Evolutionary conservation across 345 rosid species (phyloP).

Genomic region (Garcia nutans): DNA sequence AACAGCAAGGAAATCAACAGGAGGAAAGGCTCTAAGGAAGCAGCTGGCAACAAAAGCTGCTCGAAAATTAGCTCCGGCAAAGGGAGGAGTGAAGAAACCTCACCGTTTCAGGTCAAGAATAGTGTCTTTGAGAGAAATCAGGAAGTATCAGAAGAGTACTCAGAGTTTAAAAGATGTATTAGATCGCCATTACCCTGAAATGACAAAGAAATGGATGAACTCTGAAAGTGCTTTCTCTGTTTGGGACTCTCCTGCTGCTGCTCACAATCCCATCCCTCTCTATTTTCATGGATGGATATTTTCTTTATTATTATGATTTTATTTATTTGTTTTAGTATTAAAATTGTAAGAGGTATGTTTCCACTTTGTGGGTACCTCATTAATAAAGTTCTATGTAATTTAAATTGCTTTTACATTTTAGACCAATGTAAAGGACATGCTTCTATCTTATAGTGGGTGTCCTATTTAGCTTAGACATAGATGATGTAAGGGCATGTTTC

Average conservation of each 20-base stretch:
- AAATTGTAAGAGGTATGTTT: too few species aligned
- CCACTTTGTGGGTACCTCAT: too few species aligned
- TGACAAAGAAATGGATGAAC: constrained; percentile 53
- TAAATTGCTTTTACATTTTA: too few species aligned
- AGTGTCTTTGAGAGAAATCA: constrained; percentile 23
- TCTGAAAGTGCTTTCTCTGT: constrained; percentile 59
- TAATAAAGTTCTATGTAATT: too few species aligned
- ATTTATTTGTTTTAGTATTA: too few species aligned
- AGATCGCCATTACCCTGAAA: constrained; percentile 52
- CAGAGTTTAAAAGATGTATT: constrained; percentile 46
- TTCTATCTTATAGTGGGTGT: too few species aligned
- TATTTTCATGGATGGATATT: constrained; percentile 46
- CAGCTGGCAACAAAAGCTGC: constrained; percentile 30
- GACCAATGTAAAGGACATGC: too few species aligned
- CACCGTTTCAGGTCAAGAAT: constrained; percentile 30
- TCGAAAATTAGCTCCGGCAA: constrained; percentile 26
- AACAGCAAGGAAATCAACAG: constrained; percentile 29
- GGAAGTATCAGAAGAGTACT: constrained; percentile 32
- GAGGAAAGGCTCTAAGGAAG: constrained; percentile 28
- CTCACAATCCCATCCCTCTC: constrained; percentile 42
- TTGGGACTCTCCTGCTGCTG: constrained; percentile 47
- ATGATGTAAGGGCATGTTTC: too few species aligned
- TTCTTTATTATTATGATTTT: too few species aligned
- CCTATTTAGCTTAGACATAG: too few species aligned
- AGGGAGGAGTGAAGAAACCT: constrained; percentile 32